phyloP scores from a whole-genome alignment of 2,329 filamentous ascomycete genomes.

The Arthrobotrys musiformis region DNA sequence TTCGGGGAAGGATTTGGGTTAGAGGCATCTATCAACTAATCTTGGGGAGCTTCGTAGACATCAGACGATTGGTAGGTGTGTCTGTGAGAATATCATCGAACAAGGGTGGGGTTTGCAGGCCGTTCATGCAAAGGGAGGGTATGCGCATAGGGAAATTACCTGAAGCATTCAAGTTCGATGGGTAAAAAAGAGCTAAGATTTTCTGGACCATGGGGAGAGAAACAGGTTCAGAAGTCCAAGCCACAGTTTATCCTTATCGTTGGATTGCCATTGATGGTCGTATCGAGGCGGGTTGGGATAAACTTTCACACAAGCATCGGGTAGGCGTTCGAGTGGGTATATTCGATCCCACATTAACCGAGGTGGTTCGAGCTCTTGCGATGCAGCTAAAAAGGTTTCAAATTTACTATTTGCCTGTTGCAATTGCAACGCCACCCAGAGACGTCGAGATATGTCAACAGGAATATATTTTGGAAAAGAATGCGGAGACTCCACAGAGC shows the following conservation, averaged over 20 bases:
- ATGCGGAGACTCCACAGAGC: slow-evolving; percentile 56
- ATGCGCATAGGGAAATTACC: slow-evolving; percentile 20
- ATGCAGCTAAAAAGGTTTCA: slow-evolving; percentile 16
- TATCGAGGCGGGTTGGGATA: slow-evolving; percentile 20
- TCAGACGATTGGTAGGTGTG: slow-evolving; percentile 56
- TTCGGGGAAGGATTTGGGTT: slow-evolving; percentile 34
- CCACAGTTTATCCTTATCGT: slow-evolving; percentile 52
- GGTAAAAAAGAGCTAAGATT: slow-evolving; percentile 47
- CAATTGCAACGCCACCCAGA: slow-evolving; percentile 9
- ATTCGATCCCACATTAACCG: slow-evolving; percentile 54
- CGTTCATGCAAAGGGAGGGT: slow-evolving; percentile 40
- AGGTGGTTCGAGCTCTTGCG: slow-evolving; percentile 55
- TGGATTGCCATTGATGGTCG: slow-evolving; percentile 30
- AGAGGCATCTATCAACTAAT: slow-evolving; percentile 26
- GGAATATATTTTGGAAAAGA: slow-evolving; percentile 13
- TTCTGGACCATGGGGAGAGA: slow-evolving; percentile 8
- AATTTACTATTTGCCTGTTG: slow-evolving; percentile 18
- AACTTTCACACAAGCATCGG: slow-evolving; percentile 31
- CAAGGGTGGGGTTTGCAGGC: slow-evolving; percentile 51
- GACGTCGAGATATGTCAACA: slow-evolving; percentile 16
- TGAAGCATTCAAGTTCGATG: slow-evolving; percentile 19
- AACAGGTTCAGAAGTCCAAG: slow-evolving; percentile 14
- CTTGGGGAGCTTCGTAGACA: slow-evolving; percentile 44
- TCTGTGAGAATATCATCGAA: slow-evolving; percentile 40
- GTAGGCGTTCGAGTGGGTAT: slow-evolving; percentile 41